Evolutionary conservation across 2,329 filamentous ascomycete genomes (phyloP), one percentile per base, ranked within the genome.

Genomic region (Botrytis galanthina): DNA sequence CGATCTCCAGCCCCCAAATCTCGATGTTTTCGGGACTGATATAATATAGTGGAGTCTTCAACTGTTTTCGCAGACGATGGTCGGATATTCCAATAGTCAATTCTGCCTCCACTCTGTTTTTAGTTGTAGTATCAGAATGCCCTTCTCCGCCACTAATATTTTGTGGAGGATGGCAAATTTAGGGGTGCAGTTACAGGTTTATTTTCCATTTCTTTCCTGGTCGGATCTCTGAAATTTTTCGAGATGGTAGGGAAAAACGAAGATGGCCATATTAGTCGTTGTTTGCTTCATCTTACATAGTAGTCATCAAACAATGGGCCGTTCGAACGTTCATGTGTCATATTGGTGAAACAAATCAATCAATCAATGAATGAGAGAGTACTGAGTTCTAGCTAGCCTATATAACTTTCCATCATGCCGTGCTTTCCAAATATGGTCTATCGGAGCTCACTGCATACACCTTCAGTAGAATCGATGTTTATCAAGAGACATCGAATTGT

Each of bases 371-470:
- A 39, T 54, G n/a, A 54, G 12, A 29, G 26, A n/a, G n/a, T 5
- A 26, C 48, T 26, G 0, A 12, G 22, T 26, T 26, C 46, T n/a
- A 51, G 48, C 48, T n/a, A 51, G 26, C 10, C 26, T 51, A 8
- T 0, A 54, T 3, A 3, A 16, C 16, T 54, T 29, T 18, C 3
- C 6, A 29, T 8, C n/a, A 14, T 18, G 29, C 18, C 51, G 0
- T 16, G 26, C n/a, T n/a, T 54, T 3, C 14, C 0, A 54, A 4
- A 6, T 0, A 2, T 18, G 5, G 0, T 54, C 1, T 3, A 54
- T n/a, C 26, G 2, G 3, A 16, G 12, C 9, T n/a, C 26, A n/a
- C 26, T 51, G 10, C 4, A 29, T 16, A 29, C 5, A n/a, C 3
- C 8, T 46, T 20, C 20, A 46, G 37, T 10, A 10, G 37, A 10